Evolutionary conservation across 768 basidiomycete genomes (phyloP), one percentile per base, ranked within the genome.

Genomic region (Zangia roseola): DNA sequence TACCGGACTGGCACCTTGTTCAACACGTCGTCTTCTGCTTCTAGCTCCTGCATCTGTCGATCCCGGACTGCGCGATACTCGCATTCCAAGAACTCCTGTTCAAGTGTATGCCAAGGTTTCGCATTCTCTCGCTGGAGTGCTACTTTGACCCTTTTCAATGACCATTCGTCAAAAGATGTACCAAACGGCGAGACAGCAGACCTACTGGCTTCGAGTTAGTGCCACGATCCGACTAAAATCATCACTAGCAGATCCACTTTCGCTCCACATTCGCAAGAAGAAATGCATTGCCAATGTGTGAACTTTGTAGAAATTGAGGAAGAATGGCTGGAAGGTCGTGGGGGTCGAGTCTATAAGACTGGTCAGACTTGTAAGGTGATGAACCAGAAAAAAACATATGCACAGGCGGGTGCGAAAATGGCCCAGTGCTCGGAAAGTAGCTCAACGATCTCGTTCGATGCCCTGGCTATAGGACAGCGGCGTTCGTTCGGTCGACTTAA

Each of bases 251-350:
- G 93, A 88, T 12, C 86, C 84, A 59, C 88, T 89, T 64, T 95
- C 93, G 57, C 77, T 80, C 91, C 91, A 95, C 83, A 95, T 92
- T 28, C 90, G 80, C n/a, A 91, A 71, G 69, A 94, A 94, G 73
- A 94, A 94, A 39, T 81, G 80, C 4, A 85, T 82, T 6, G 88
- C 87, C n/a, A 93, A 71, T 10, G 78, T 73, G 66, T 97, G 93
- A 5, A 92, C 84, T 54, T 78, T 83, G 62, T 80, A 77, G 61
- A 94, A 90, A 57, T 89, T 88, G 54, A 94, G 76, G 70, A 94
- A 88, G 71, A 92, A 91, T 0, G 91, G 91, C 53, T 89, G 84
- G 65, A 90, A 92, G 2, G 82, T 79, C 3, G 87, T 87, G 4
- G 88, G 83, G 2, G 88, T 86, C 3, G 90, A 84, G 64, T 91